Evolutionary conservation across 768 basidiomycete species (phyloP).

Genomic region (Agrocybe chaxingu): DNA sequence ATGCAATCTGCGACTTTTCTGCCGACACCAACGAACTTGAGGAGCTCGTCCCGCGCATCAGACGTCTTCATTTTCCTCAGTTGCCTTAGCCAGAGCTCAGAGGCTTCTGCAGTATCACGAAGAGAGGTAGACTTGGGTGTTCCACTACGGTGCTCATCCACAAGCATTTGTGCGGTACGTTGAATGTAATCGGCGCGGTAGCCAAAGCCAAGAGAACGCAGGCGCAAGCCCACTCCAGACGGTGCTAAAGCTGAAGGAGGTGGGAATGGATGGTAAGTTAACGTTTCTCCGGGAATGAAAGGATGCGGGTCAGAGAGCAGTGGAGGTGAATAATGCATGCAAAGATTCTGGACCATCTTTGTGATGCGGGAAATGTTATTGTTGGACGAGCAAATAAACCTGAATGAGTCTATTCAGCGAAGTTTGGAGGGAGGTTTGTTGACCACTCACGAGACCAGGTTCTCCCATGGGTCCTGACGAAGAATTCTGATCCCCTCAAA

Average conservation of each 20-base stretch:
- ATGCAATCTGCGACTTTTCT: slow-evolving; percentile 97
- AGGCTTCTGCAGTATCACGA: slow-evolving; percentile 34
- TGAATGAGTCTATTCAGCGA: slow-evolving; percentile 23
- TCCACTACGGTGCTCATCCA: slow-evolving; percentile 44
- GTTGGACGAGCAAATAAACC: slow-evolving; percentile 97
- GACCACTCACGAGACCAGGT: slow-evolving; percentile 78
- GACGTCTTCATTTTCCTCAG: slow-evolving; percentile 48
- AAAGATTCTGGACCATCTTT: slow-evolving; percentile 86
- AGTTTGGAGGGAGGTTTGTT: not conserved
- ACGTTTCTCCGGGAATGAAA: slow-evolving; percentile 22
- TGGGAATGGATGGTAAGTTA: slow-evolving; percentile 80
- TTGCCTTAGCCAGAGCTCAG: slow-evolving; percentile 59
- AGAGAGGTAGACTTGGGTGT: slow-evolving; percentile 3
- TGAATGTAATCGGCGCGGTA: slow-evolving; percentile 93
- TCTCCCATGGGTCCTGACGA: slow-evolving; percentile 95
- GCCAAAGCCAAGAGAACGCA: slow-evolving; percentile 89
- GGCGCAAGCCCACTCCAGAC: slow-evolving; percentile 51
- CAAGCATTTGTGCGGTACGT: slow-evolving; percentile 74
- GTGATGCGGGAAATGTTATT: slow-evolving; percentile 96
- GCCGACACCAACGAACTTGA: slow-evolving; percentile 88
- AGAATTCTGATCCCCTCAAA: slow-evolving; percentile 85
- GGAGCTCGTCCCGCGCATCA: slow-evolving; percentile 69
- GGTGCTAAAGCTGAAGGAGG: slow-evolving; percentile 63
- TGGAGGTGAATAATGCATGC: slow-evolving; percentile 69
- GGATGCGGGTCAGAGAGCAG: slow-evolving; percentile 49